These are phyloP conservation scores for Penicillium griseofulvum DNA, from an alignment of 2,329 filamentous ascomycete genomes.

Conservation along the genomic window DNA sequence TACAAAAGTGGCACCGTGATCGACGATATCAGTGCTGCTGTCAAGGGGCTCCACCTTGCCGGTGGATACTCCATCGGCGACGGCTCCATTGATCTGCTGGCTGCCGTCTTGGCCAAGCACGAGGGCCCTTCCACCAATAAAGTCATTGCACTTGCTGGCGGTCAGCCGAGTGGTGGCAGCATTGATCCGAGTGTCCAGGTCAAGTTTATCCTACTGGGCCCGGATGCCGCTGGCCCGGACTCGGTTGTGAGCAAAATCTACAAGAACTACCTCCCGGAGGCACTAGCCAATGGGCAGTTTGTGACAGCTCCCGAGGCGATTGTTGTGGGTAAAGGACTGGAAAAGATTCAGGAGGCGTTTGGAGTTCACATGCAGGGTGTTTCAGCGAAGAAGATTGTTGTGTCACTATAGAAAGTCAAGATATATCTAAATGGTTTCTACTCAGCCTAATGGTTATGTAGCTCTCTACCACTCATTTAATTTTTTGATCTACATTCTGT, in stretches of 20 bases:
- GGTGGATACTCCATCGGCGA: neutral
- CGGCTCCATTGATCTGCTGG: neutral
- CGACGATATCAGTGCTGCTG: conserved; percentile 12
- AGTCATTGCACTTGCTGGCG: neutral
- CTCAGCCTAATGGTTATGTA: neutral
- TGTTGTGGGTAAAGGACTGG: conserved; percentile 19
- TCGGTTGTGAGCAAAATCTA: neutral
- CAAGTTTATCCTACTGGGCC: neutral
- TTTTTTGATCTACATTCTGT: neutral
- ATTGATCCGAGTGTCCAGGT: neutral
- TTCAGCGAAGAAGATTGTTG: conserved; percentile 30
- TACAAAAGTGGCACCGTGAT: conserved; percentile 33
- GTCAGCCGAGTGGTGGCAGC: neutral
- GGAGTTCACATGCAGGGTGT: conserved; percentile 23
- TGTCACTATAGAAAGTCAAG: conserved; percentile 7
- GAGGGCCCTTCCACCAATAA: neutral
- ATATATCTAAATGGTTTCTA: neutral
- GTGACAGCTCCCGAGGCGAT: neutral
- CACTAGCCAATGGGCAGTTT: neutral
- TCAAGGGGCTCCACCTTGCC: conserved; percentile 6
- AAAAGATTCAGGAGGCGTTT: conserved; percentile 21
- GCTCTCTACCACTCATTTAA: neutral
- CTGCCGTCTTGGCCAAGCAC: neutral
- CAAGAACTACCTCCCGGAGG: neutral
- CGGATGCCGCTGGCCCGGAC: neutral